Evolutionary conservation across 2,329 filamentous ascomycete species (phyloP).

Genomic region (Xylariaceae sp.): DNA sequence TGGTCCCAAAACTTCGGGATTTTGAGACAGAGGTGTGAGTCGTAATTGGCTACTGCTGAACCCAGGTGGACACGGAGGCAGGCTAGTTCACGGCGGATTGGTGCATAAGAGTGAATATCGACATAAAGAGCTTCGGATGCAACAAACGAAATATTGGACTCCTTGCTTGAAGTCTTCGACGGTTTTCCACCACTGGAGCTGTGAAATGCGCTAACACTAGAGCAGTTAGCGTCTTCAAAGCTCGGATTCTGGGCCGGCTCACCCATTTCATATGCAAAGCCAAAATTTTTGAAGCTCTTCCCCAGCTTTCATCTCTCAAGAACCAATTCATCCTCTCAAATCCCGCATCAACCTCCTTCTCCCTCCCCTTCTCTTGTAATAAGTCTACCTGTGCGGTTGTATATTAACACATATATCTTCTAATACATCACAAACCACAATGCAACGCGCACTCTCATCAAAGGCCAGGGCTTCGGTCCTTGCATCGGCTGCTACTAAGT

Average conservation of each 20-base stretch:
- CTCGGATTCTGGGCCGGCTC: constrained; percentile 37
- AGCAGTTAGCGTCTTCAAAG: constrained; percentile 40
- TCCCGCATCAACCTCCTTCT: constrained; percentile 13
- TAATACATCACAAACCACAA: constrained; percentile 56
- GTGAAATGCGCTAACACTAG: constrained; percentile 39
- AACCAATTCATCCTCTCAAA: constrained; percentile 22
- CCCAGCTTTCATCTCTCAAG: constrained; percentile 33
- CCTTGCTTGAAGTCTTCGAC: constrained; percentile 34
- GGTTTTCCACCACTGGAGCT: constrained; percentile 40
- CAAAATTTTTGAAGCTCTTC: constrained; percentile 47
- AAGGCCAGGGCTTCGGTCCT: constrained; percentile 81
- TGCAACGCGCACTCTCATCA: constrained; percentile 95
- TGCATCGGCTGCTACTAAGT: constrained; percentile 69
- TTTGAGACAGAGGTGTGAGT: too few species aligned
- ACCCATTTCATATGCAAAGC: constrained; percentile 37
- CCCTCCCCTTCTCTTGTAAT: constrained; percentile 30
- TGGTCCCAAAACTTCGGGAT: too few species aligned
- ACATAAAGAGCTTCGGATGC: not conserved
- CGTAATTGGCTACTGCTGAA: too few species aligned
- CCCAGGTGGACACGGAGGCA: too few species aligned
- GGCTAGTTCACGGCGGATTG: not conserved
- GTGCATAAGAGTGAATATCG: not conserved
- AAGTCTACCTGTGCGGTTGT: constrained; percentile 32
- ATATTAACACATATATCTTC: constrained; percentile 40
- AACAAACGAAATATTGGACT: not conserved